Evolutionary conservation across 495 filamentous ascomycete species (phyloP).

Genomic region (Penicillium parvum): DNA sequence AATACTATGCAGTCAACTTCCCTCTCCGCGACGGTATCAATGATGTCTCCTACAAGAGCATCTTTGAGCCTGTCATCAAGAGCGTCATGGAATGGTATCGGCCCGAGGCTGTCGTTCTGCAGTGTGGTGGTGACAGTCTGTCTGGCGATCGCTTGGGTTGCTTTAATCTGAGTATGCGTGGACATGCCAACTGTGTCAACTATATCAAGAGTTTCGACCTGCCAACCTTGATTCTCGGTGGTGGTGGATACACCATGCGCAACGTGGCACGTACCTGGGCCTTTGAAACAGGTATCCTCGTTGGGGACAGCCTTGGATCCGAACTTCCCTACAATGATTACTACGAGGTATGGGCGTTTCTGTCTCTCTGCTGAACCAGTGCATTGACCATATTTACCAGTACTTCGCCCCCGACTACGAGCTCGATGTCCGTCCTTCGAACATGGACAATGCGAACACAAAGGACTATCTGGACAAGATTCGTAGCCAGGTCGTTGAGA

Average conservation of each 20-base stretch:
- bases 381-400: conserved; percentile 40
- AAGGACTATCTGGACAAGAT: conserved; percentile 95
- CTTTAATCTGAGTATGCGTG: conserved; percentile 97
- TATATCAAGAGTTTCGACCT: conserved; percentile 91
- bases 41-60: conserved; percentile 83
- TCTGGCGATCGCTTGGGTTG: conserved; percentile 93
- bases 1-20: conserved; percentile 95
- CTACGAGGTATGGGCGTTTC: conserved; percentile 68
- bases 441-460: conserved; percentile 99
- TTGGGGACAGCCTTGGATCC: conserved; percentile 71
- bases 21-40: conserved; percentile 95
- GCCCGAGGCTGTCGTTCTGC: conserved; percentile 90
- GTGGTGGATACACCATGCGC: conserved; percentile 97
- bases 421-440: conserved; percentile 88
- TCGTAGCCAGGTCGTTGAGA: conserved; percentile 84
- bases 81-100: conserved; percentile 95
- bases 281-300: conserved; percentile 87
- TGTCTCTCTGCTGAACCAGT: neutral
- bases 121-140: conserved; percentile 93
- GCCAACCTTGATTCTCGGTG: conserved; percentile 87
- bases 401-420: conserved; percentile 98
- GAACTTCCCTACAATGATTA: conserved; percentile 97
- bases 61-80: conserved; percentile 92
- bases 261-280: conserved; percentile 98
- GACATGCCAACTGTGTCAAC: conserved; percentile 95